A percentile compares a stretch with the other conserved stretches of the same genome.
phyloP scores from a whole-genome alignment of 2,329 filamentous ascomycete species.

The Penicillium brevicompactum region DNA sequence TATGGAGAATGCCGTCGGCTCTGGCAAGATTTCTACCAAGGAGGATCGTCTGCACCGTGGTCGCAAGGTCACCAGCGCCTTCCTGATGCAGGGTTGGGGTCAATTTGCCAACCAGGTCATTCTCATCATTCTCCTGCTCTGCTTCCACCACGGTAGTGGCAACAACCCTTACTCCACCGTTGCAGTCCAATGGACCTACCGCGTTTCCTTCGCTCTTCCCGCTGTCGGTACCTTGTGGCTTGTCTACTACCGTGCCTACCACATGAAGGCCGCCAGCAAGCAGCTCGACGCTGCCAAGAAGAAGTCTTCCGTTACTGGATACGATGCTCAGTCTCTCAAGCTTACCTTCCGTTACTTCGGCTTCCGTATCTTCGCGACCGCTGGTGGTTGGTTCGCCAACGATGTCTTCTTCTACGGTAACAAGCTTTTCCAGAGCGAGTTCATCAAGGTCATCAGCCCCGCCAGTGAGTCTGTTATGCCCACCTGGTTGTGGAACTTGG shows the following conservation, averaged over 20 bases:
- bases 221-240: conserved; percentile 91
- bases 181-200: conserved; percentile 88
- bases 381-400: conserved; percentile 91
- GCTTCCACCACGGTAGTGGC: conserved; percentile 80
- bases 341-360: conserved; percentile 82
- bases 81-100: conserved; percentile 98
- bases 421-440: conserved; percentile 93
- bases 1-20: conserved; percentile 86
- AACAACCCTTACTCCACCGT: conserved; percentile 75
- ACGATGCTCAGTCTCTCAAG: conserved; percentile 81
- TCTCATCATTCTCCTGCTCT: conserved; percentile 80
- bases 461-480: conserved; percentile 74
- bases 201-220: conserved; percentile 87
- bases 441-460: conserved; percentile 79
- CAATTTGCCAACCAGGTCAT: conserved; percentile 92
- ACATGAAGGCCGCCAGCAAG: conserved; percentile 87
- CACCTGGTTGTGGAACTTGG: conserved; percentile 87
- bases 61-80: conserved; percentile 91
- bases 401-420: conserved; percentile 99
- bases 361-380: conserved; percentile 80
- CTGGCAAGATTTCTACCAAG: conserved; percentile 83
- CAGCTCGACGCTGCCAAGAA: conserved; percentile 82
- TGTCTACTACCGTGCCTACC: conserved; percentile 92
- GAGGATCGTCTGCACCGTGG: conserved; percentile 95
- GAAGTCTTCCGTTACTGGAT: conserved; percentile 84